Conservation (phyloP, 2,329 filamentous ascomycete genomes). For the Curvularia sp. region DNA sequence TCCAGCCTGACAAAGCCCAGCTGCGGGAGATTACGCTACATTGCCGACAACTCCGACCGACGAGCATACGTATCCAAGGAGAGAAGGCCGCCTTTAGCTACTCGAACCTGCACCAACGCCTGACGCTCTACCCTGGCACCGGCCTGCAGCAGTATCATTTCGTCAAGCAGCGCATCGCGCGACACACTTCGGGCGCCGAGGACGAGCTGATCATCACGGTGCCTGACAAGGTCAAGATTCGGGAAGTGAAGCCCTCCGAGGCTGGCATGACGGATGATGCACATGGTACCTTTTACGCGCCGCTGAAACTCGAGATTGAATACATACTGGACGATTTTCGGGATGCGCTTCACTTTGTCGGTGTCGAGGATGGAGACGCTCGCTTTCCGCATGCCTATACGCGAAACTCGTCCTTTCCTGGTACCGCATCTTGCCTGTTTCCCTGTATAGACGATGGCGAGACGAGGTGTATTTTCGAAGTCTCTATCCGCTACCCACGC, state of each 20-base stretch:
- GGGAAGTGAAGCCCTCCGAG: slow-evolving; percentile 64
- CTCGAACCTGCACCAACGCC: slow-evolving; percentile 70
- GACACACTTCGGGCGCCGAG: slow-evolving; percentile 60
- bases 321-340: slow-evolving; percentile 77
- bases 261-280: slow-evolving; percentile 42
- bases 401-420: slow-evolving; percentile 77
- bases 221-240: slow-evolving; percentile 67
- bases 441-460: slow-evolving; percentile 89
- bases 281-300: slow-evolving; percentile 57
- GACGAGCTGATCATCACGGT: slow-evolving; percentile 66
- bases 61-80: slow-evolving; percentile 57
- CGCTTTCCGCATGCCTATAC: slow-evolving; percentile 94
- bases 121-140: slow-evolving; percentile 67
- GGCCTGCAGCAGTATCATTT: slow-evolving; percentile 78
- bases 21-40: slow-evolving; percentile 65
- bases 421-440: slow-evolving; percentile 84
- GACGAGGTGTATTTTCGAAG: slow-evolving; percentile 83
- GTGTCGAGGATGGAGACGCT: slow-evolving; percentile 77
- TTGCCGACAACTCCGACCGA: slow-evolving; percentile 67
- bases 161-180: slow-evolving; percentile 71
- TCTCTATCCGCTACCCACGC: slow-evolving; percentile 84
- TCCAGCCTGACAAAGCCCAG: slow-evolving; percentile 68
- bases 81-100: slow-evolving; percentile 51
- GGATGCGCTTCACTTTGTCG: slow-evolving; percentile 91
- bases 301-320: slow-evolving; percentile 73